A percentile compares a stretch with the other conserved stretches of the same genome.
These are phyloP conservation scores for Acanthamoeba sp. DNA, from an alignment of 208 protist species.

Conservation along the genomic window DNA sequence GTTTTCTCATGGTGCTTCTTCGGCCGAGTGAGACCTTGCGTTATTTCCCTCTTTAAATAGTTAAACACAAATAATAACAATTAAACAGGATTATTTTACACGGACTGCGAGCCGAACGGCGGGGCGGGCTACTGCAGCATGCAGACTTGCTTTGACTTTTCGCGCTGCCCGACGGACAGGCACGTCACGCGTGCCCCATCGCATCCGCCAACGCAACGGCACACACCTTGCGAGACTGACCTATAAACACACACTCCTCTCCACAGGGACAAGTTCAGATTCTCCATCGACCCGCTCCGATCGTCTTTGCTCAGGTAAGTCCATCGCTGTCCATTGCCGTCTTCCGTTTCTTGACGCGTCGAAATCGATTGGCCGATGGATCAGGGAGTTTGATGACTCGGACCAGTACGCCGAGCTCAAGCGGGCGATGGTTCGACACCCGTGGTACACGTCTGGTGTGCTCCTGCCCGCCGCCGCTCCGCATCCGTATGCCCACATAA, in stretches of 20 bases:
- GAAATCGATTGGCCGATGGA: not conserved
- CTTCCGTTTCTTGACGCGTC: not conserved
- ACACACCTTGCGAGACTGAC: not conserved
- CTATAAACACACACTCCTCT: not conserved
- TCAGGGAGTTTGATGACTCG: not conserved
- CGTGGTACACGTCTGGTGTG: not conserved
- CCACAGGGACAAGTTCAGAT: not conserved
- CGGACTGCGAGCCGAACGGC: not conserved
- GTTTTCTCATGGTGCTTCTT: no score
- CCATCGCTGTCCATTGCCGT: not conserved
- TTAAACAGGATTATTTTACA: constrained; percentile 41
- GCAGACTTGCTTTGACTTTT: constrained; percentile 38
- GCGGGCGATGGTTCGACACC: not conserved
- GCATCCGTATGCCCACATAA: not conserved
- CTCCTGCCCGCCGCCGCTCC: no score
- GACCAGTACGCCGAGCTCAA: constrained; percentile 32
- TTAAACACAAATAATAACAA: no score
- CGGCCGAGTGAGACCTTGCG: no score
- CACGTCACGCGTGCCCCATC: not conserved
- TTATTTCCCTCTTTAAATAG: no score
- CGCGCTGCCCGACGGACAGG: not conserved
- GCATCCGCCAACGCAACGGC: not conserved
- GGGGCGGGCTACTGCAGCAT: not conserved
- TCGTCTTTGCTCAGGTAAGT: not conserved
- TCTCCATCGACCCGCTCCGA: constrained; percentile 24